Base-by-base conservation (phyloP, 2,329 filamentous ascomycete species). In the Acrodontium crateriforme region DNA sequence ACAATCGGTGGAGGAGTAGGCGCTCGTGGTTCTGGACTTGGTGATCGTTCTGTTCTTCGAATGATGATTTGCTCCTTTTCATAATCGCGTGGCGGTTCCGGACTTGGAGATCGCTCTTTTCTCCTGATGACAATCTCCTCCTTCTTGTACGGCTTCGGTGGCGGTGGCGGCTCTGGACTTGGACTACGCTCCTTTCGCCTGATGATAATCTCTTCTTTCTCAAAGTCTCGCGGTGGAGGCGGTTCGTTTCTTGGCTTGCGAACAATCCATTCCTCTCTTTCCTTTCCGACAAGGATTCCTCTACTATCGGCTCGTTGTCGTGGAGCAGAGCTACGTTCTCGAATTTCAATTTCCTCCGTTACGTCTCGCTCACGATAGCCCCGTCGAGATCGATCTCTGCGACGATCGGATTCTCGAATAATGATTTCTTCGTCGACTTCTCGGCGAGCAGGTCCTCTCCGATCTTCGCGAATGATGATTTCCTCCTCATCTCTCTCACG, bases 1-100 rank as follows among this genome's bases (percentile, higher is more conserved):
- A 73, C 69, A 44, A 89, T 75, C 24, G 78, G 65, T 24, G 67
- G 64, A 25, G 58, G 59, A 18, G 58, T 22, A 10, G 20, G 20
- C 20, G n/a, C 20, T 10, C 20, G 20, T 8, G 54, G 19, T 25
- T 57, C 52, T 26, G 71, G 69, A 12, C 69, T 66, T 3, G 65
- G 62, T n/a, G 10, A n/a, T 22, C 20, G 20, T 12, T 22, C 20
- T 8, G n/a, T 22, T 8, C 20, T 4, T 4, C 20, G 20, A 22
- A 22, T 22, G 4, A 22, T 22, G 20, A 22, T 22, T 12, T 22
- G 10, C 13, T 22, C 20, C 20, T 8, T 22, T 22, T 22, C 20
- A 5, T 31, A 47, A 44, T 18, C 39, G 38, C 37, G 43, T 15
- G 32, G 38, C 5, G 46, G 48, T 24, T 47, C 45, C 3, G 49